phyloP scores from a whole-genome alignment of 140 eudicot genomes.

The Erigeron philadelphicus region DNA sequence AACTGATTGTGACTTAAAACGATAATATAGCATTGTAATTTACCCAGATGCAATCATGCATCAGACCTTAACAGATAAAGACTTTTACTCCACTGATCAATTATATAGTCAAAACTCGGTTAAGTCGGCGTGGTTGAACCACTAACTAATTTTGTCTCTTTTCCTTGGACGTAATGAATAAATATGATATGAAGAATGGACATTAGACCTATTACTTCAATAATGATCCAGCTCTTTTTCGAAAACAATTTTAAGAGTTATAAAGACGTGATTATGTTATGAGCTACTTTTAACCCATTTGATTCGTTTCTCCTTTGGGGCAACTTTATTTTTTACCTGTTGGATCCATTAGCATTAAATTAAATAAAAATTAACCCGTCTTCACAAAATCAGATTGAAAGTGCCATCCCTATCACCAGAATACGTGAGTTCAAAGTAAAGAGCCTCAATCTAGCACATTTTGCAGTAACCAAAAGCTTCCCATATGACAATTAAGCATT shows the following conservation, averaged over 20 bases:
- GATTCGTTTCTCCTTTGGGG: background rate
- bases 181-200: too few relatives aligned
- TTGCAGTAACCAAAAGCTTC: slow-evolving; percentile 5
- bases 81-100: too few relatives aligned
- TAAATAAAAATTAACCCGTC: background rate
- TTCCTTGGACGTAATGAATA: background rate
- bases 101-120: too few relatives aligned
- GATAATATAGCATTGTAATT: too few relatives aligned
- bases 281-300: background rate
- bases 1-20: too few relatives aligned
- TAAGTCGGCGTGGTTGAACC: too few relatives aligned
- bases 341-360: background rate
- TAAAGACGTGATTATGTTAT: background rate
- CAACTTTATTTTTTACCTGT: background rate
- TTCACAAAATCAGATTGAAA: background rate
- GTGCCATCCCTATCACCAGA: background rate
- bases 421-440: background rate
- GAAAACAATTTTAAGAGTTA: background rate
- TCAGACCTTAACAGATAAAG: too few relatives aligned
- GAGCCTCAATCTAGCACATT: background rate
- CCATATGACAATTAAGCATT: background rate
- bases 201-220: background rate
- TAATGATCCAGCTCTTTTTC: background rate
- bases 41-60: too few relatives aligned
- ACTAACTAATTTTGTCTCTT: background rate